Conservation (phyloP, 2,329 filamentous ascomycete genomes). For the Xylaria hypoxylon region DNA sequence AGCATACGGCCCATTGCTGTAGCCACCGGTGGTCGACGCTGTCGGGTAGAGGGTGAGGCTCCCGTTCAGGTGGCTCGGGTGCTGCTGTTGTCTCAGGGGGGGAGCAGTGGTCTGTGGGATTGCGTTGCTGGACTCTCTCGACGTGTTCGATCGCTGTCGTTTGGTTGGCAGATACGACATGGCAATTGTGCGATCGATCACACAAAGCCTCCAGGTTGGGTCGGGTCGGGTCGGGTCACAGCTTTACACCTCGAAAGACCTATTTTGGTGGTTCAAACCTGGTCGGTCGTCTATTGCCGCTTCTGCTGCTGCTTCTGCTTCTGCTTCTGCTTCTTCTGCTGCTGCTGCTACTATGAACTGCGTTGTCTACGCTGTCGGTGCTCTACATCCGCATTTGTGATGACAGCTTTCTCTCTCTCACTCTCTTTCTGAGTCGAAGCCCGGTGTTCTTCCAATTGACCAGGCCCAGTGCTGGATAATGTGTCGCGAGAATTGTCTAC, state of each 20-base stretch:
- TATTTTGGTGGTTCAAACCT: not conserved
- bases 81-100: conserved; percentile 48
- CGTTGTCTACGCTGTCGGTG: conserved; percentile 14
- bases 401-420: conserved; percentile 16
- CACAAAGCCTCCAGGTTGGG: conserved; percentile 27
- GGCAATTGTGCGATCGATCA: conserved; percentile 44
- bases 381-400: conserved; percentile 30
- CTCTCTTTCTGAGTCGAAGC: conserved; percentile 4
- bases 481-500: conserved; percentile 13
- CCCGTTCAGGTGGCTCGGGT: conserved; percentile 38
- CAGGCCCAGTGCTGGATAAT: conserved; percentile 6
- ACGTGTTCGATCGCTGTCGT: conserved; percentile 52
- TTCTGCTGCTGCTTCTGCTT: conserved; percentile 1
- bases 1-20: conserved; percentile 46
- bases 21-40: conserved; percentile 39
- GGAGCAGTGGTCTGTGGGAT: conserved; percentile 51
- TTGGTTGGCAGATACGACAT: conserved; percentile 52
- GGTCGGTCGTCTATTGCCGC: not conserved
- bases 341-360: conserved; percentile 8
- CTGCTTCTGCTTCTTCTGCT: conserved; percentile 6
- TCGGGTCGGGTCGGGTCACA: conserved; percentile 22
- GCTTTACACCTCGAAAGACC: conserved; percentile 14
- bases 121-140: conserved; percentile 49
- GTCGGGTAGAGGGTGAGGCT: conserved; percentile 38
- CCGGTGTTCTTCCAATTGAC: conserved; percentile 32